Evolutionary conservation across 208 protist species (phyloP), one percentile per base, ranked within the genome.

Genomic region (Naegleria lovaniensis): DNA sequence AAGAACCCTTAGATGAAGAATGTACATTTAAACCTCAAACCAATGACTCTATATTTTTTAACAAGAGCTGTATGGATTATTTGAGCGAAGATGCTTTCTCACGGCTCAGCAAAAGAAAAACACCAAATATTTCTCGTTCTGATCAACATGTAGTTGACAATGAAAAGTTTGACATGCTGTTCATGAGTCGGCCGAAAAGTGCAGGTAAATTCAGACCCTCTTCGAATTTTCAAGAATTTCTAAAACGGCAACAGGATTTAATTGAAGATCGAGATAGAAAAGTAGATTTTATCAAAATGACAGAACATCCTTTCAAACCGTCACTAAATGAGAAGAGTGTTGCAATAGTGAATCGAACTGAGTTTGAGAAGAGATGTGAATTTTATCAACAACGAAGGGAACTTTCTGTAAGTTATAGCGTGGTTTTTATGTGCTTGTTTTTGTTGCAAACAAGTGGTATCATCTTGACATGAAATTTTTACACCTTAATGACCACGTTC

Each of bases 1-100:
- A 40, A 9, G 13, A 52, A 11, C 11, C 15, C 43, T 51, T 33
- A 36, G 83, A 87, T 22, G 13, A 29, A 29, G 88, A 90, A 43
- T 90, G 88, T 59, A 90, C 88, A 13, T 90, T 90, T 58, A 11
- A 48, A 59, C 88, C 88, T 76, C 5, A 76, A 39, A 90, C 38
- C 19, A 76, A 76, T 39, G 55, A 88, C 9, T n/a, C 85, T 9
- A 88, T 39, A 88, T 16, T 29, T 39, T 15, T 7, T 58, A 55
- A 29, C 29, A 25, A 40, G 22, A 40, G 29, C 7, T 39, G 19
- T 39, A 59, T 85, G 9, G 33, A 58, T 7, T 86, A 90, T 39
- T 40, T 90, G 6, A 19, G 29, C 38, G 25, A 59, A 33, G 39
- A 84, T 86, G 51, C 88, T 6, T 90, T 90, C 76, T n/a, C 22